Conservation (phyloP, 2,329 filamentous ascomycete species). For the Ophiostoma himal-ulmi region DNA sequence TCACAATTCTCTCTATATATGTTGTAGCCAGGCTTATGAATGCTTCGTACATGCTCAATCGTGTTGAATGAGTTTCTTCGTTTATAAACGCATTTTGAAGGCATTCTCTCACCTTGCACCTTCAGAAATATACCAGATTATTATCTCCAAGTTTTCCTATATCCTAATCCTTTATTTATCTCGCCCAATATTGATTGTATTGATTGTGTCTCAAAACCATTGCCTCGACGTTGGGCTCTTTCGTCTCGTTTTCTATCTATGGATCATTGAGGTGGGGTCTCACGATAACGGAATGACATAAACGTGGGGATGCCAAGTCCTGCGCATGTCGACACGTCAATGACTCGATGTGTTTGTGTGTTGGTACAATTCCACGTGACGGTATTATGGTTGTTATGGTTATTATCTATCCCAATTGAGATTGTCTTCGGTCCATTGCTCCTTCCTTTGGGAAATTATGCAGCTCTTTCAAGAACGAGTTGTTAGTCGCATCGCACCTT, state of each 20-base stretch:
- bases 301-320: conserved; percentile 5
- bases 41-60: no score
- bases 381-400: background rate
- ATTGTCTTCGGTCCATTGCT: conserved; percentile 2
- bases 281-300: conserved; percentile 11
- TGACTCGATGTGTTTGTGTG: background rate
- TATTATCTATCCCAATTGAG: background rate
- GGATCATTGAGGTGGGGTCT: background rate
- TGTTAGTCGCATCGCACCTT: background rate
- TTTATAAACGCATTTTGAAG: no score
- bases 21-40: no score
- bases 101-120: no score
- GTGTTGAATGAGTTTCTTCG: no score
- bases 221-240: background rate
- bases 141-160: no score
- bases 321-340: background rate
- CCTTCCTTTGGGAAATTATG: background rate
- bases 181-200: background rate
- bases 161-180: no score
- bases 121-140: no score
- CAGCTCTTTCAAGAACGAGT: background rate
- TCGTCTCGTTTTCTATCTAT: conserved; percentile 12
- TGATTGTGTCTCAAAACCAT: background rate
- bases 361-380: background rate
- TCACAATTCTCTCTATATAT: background rate